Conservation (phyloP, 495 filamentous ascomycete species). For the Tuber calosporum region DNA sequence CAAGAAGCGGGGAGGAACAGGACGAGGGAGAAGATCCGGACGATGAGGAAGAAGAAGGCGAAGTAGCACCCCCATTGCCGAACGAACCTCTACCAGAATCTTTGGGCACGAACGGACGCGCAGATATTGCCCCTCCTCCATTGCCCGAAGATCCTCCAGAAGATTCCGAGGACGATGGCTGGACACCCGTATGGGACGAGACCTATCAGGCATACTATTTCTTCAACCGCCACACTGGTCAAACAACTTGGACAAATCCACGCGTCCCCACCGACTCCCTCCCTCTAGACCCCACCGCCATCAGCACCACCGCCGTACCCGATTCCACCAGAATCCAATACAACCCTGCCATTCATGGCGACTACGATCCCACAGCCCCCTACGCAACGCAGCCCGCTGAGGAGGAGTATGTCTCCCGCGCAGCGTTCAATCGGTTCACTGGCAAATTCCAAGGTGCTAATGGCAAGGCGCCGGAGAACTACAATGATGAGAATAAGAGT, state of each 20-base stretch:
- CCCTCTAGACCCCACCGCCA: constrained; percentile 24
- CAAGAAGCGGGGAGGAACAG: background rate
- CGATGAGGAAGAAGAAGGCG: constrained; percentile 25
- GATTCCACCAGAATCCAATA: constrained; percentile 48
- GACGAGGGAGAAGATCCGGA: constrained; percentile 12
- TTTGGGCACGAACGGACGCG: background rate
- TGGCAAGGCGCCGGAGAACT: constrained; percentile 58
- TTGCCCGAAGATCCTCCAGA: constrained; percentile 50
- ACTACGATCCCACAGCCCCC: constrained; percentile 87
- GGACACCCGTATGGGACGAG: constrained; percentile 77
- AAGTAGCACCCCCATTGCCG: constrained; percentile 19
- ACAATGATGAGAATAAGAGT: constrained; percentile 84
- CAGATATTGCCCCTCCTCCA: constrained; percentile 43
- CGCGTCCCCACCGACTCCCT: constrained; percentile 53
- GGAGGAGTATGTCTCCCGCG: constrained; percentile 58
- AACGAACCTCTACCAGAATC: background rate
- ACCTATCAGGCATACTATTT: constrained; percentile 71
- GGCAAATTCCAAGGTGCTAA: constrained; percentile 66
- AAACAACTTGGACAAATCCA: constrained; percentile 85
- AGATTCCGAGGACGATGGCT: constrained; percentile 71
- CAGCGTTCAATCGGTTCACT: constrained; percentile 85
- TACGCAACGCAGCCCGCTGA: constrained; percentile 60
- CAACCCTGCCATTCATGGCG: constrained; percentile 90
- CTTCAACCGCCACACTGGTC: constrained; percentile 71
- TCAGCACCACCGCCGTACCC: constrained; percentile 14